Percentiles rank a stretch among this genome's conserved stretches.
Evolutionary conservation across 305 asterid genomes (phyloP).

Genomic region (Fraxinus paxiana): DNA sequence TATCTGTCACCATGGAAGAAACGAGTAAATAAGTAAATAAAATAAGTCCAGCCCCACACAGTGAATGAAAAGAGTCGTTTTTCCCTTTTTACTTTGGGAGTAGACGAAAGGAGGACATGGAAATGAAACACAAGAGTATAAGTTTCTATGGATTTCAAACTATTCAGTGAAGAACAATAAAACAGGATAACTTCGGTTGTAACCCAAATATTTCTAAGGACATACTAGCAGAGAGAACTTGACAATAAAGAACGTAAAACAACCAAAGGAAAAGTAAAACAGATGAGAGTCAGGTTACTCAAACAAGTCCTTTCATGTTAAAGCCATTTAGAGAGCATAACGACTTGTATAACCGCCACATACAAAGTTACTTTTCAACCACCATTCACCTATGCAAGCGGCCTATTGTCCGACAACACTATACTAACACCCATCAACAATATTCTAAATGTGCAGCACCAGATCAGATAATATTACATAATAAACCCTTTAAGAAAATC

Average conservation of each 20-base stretch:
- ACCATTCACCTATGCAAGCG: not conserved
- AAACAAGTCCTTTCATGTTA: not conserved
- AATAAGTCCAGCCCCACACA: not conserved
- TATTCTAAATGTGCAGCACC: not conserved
- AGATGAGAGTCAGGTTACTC: not conserved
- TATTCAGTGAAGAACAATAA: not conserved
- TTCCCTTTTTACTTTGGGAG: not conserved
- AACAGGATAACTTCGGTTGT: not conserved
- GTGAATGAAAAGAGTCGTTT: not conserved
- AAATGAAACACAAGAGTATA: not conserved
- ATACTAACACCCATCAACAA: not conserved
- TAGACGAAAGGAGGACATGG: not conserved
- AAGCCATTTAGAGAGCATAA: not conserved
- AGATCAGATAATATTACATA: not conserved
- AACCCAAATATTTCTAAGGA: not conserved
- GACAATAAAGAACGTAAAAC: not conserved
- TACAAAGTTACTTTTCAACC: not conserved
- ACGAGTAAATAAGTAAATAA: not conserved
- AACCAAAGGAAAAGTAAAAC: not conserved
- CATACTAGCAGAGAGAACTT: not conserved
- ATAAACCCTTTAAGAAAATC: not conserved
- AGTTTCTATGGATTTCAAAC: not conserved
- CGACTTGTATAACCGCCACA: not conserved
- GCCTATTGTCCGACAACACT: not conserved
- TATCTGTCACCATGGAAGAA: not conserved